Conservation (phyloP, 2,329 filamentous ascomycete species). For the Apiospora pterosperma region DNA sequence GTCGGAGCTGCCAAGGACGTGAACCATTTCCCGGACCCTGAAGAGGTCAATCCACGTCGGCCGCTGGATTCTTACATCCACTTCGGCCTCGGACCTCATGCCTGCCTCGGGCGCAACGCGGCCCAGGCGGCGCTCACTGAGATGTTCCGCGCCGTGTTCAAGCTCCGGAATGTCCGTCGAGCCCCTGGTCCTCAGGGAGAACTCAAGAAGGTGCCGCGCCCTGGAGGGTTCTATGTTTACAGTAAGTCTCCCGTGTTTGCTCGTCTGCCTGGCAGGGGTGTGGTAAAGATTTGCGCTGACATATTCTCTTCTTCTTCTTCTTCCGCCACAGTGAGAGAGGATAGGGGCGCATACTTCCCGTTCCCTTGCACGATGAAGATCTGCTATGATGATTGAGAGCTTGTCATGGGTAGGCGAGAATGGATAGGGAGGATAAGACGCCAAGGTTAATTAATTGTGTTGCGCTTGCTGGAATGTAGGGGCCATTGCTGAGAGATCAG, state of each 20-base stretch:
- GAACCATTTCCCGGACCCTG: constrained; percentile 57
- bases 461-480: not conserved
- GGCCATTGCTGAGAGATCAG: not conserved
- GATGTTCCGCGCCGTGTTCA: constrained; percentile 65
- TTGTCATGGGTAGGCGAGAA: not conserved
- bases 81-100: constrained; percentile 60
- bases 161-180: constrained; percentile 56
- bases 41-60: constrained; percentile 59
- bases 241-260: constrained; percentile 9
- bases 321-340: constrained; percentile 47
- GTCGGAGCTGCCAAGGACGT: constrained; percentile 51
- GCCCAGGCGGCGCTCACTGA: constrained; percentile 61
- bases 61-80: constrained; percentile 63
- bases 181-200: constrained; percentile 62
- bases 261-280: not conserved
- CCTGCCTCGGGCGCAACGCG: constrained; percentile 58
- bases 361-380: constrained; percentile 34
- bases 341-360: constrained; percentile 55
- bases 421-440: not conserved
- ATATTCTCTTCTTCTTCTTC: not conserved
- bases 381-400: constrained; percentile 21
- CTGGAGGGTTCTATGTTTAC: constrained; percentile 56
- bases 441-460: not conserved
- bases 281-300: not conserved
- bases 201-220: constrained; percentile 60